These are phyloP conservation scores for Adiantum capillusveneris DNA, from an alignment of 75 land plant species.

Conservation along the genomic window DNA sequence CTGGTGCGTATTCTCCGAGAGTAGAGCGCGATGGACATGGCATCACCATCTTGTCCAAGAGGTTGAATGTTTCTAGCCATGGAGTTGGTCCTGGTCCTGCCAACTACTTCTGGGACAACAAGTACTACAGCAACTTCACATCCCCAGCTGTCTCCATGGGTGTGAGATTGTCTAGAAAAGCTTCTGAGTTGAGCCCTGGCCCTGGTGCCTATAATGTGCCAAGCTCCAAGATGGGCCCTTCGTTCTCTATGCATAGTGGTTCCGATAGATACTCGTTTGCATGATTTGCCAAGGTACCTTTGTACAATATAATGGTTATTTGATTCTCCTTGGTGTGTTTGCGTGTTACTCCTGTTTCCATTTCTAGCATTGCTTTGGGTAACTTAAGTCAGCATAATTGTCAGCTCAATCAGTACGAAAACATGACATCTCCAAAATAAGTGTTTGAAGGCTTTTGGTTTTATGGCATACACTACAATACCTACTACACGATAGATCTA, in stretches of 20 bases:
- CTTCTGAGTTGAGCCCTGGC: not conserved
- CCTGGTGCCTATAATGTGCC: not conserved
- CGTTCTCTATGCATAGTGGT: conserved; percentile 1
- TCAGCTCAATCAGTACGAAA: too few relatives aligned
- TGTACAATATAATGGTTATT: too few relatives aligned
- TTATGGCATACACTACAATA: too few relatives aligned
- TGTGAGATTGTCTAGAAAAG: not conserved
- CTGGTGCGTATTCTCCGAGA: not conserved
- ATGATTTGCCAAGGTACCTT: not conserved
- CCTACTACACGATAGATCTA: too few relatives aligned
- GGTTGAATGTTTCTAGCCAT: not conserved
- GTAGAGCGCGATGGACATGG: not conserved
- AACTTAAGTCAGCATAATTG: too few relatives aligned
- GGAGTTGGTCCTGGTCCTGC: not conserved
- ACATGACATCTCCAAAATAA: too few relatives aligned
- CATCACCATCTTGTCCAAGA: not conserved
- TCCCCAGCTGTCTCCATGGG: conserved; percentile 4
- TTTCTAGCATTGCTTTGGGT: too few relatives aligned
- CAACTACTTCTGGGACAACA: not conserved
- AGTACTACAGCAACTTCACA: not conserved
- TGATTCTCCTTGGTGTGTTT: too few relatives aligned
- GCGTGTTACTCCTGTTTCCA: too few relatives aligned
- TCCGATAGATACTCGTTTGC: not conserved
- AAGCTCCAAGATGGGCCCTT: not conserved
- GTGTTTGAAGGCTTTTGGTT: too few relatives aligned